phyloP scores from a whole-genome alignment of 2,329 filamentous ascomycete genomes.

The Ascochyta koolunga region DNA sequence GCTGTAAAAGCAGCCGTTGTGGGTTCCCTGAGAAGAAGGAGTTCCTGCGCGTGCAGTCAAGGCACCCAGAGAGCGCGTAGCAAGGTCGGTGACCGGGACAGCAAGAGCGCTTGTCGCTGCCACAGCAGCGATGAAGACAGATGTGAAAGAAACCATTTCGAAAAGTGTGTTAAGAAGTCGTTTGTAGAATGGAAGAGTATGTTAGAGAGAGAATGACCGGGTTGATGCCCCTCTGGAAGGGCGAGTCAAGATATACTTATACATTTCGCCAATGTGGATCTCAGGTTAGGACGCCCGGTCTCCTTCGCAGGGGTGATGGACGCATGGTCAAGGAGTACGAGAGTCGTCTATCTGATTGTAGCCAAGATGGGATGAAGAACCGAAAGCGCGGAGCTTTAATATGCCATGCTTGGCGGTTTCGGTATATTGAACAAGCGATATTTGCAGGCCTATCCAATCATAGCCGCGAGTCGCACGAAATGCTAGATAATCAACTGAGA shows the following conservation, averaged over 20 bases:
- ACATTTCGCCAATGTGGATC: slow-evolving; percentile 13
- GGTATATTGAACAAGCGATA: slow-evolving; percentile 1
- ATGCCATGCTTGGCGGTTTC: slow-evolving; percentile 24
- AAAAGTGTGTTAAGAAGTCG: background rate
- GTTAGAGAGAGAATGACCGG: slow-evolving; percentile 18
- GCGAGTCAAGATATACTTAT: slow-evolving; percentile 28
- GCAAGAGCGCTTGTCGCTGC: slow-evolving; percentile 33
- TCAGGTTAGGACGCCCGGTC: slow-evolving; percentile 8
- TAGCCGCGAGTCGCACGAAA: background rate
- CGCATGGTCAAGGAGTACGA: slow-evolving; percentile 18
- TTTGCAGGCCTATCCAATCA: slow-evolving; percentile 6
- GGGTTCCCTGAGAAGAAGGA: slow-evolving; percentile 56
- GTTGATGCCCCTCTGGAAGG: slow-evolving; percentile 15
- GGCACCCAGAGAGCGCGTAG: slow-evolving; percentile 44
- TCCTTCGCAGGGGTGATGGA: slow-evolving; percentile 18
- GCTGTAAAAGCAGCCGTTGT: slow-evolving; percentile 66
- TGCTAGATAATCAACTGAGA: background rate
- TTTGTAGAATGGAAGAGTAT: slow-evolving; percentile 16
- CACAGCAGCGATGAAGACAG: slow-evolving; percentile 33
- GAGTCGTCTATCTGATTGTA: slow-evolving; percentile 22
- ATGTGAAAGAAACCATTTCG: slow-evolving; percentile 41
- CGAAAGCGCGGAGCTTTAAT: slow-evolving; percentile 23
- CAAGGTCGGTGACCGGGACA: slow-evolving; percentile 42
- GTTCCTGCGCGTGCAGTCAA: slow-evolving; percentile 48
- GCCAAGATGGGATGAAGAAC: slow-evolving; percentile 24